Base-by-base conservation (phyloP, 2,329 filamentous ascomycete species). In the Cladosporium sp. region DNA sequence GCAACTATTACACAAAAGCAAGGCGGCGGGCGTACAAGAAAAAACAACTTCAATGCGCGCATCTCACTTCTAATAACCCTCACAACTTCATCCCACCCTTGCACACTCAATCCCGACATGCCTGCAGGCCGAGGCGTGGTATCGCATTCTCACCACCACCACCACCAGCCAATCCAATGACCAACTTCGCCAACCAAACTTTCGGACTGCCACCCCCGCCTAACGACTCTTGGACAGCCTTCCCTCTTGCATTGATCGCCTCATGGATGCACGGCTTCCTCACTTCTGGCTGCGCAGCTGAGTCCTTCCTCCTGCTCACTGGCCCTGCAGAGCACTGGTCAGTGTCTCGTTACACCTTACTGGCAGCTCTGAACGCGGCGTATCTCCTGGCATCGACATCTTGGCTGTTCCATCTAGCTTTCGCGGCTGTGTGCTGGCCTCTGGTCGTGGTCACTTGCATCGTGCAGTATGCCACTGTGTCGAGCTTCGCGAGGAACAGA, bases 401-500 rank as follows among this genome's bases (percentile, higher is more conserved):
- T 0, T 85, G 85, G 70, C 77, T 79, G 2, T 74, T 85, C 12
- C 79, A 77, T 55, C 68, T 79, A 1, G 85, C 83, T 68, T 85
- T 44, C 82, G 70, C 77, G 3, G 70, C 72, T 0, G 57, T 69
- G 0, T 84, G 82, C 68, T 84, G 81, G 70, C 77, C 79, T 1
- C 67, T 74, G 1, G 76, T 82, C 52, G 69, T 79, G 6, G 64
- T 85, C 15, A 77, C 80, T 3, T 82, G 79, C 51, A 70, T 85
- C 4, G 81, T 79, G 61, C 82, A 85, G 66, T 85, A 84, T 70
- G 73, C 80, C 6, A 67, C 69, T 12, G 75, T 85, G 18, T 59
- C 55, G 11, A 60, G 55, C 41, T 60, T 60, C 47, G 30, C 64
- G 64, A 78, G 83, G 68, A 84, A 84, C 0, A 73, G 86, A 15